Percentiles rank a stretch among this genome's conserved stretches.
These are phyloP conservation scores for Ophiostoma sp. DNA, from an alignment of 2,329 filamentous ascomycete genomes.

Conservation along the genomic window DNA sequence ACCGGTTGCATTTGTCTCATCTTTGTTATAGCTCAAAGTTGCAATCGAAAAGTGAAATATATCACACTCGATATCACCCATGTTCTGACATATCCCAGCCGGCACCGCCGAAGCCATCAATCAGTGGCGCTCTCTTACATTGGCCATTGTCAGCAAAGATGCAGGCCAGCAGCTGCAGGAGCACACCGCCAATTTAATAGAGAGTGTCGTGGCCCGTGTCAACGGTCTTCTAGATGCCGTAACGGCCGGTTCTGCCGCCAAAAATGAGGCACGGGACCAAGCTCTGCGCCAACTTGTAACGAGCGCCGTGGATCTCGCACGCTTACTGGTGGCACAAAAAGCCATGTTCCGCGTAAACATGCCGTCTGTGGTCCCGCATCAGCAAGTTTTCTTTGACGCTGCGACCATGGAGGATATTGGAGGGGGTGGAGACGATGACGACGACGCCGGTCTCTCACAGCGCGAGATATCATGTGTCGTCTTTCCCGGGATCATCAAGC, in stretches of 20 bases:
- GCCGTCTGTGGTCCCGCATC: conserved; percentile 50
- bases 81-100: conserved; percentile 6
- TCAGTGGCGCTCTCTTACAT: conserved; percentile 62
- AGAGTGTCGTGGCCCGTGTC: conserved; percentile 43
- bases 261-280: conserved; percentile 41
- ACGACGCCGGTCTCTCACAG: conserved; percentile 37
- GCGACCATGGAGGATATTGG: conserved; percentile 62
- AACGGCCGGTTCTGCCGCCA: conserved; percentile 14
- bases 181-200: conserved; percentile 42
- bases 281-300: conserved; percentile 49
- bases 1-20: not conserved
- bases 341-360: conserved; percentile 53
- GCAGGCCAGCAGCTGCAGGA: conserved; percentile 42
- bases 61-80: not conserved
- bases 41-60: not conserved
- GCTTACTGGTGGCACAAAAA: conserved; percentile 53
- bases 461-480: conserved; percentile 57
- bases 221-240: conserved; percentile 44
- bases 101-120: conserved; percentile 43
- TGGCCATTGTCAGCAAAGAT: conserved; percentile 54
- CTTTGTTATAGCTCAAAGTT: not conserved
- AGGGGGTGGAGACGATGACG: conserved; percentile 44
- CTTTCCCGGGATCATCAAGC: conserved; percentile 60
- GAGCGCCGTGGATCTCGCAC: conserved; percentile 52
- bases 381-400: conserved; percentile 51